Percentiles rank a stretch among this genome's conserved stretches.
phyloP scores from a whole-genome alignment of 495 filamentous ascomycete genomes.

The Barbatosphaeria neglecta region DNA sequence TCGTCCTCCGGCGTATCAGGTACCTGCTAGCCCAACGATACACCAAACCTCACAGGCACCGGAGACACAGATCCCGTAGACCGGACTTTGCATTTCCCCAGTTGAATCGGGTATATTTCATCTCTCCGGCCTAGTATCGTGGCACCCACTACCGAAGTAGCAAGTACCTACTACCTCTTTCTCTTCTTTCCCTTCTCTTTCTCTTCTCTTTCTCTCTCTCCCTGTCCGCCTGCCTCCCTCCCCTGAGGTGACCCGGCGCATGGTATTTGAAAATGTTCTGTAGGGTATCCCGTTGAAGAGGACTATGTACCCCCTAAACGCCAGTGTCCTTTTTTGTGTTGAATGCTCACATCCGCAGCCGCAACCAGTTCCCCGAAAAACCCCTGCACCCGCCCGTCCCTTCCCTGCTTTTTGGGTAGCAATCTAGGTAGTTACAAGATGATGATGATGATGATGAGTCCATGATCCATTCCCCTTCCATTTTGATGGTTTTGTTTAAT shows the following conservation, averaged over 20 bases:
- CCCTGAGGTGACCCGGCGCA: background rate
- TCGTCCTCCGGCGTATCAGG: too few relatives aligned
- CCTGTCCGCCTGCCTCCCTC: background rate
- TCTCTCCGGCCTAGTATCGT: too few relatives aligned
- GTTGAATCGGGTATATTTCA: slow-evolving; percentile 6
- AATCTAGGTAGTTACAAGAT: background rate
- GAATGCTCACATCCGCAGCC: background rate
- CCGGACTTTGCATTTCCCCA: too few relatives aligned
- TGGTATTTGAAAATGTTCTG: too few relatives aligned
- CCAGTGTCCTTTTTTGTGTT: slow-evolving; percentile 1
- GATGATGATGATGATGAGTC: too few relatives aligned
- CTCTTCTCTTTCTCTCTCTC: too few relatives aligned
- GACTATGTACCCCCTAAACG: background rate
- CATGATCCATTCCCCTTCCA: background rate
- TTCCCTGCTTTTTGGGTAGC: background rate
- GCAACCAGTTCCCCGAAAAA: background rate
- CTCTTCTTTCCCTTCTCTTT: background rate
- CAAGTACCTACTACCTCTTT: too few relatives aligned
- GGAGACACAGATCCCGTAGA: too few relatives aligned
- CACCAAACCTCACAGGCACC: too few relatives aligned
- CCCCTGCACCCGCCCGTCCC: background rate
- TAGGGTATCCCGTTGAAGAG: slow-evolving; percentile 1
- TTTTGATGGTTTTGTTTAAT: too few relatives aligned
- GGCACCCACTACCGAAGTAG: too few relatives aligned
- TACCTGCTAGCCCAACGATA: too few relatives aligned